Conservation (phyloP, 768 basidiomycete species). For the Hortiboletus campestris region DNA sequence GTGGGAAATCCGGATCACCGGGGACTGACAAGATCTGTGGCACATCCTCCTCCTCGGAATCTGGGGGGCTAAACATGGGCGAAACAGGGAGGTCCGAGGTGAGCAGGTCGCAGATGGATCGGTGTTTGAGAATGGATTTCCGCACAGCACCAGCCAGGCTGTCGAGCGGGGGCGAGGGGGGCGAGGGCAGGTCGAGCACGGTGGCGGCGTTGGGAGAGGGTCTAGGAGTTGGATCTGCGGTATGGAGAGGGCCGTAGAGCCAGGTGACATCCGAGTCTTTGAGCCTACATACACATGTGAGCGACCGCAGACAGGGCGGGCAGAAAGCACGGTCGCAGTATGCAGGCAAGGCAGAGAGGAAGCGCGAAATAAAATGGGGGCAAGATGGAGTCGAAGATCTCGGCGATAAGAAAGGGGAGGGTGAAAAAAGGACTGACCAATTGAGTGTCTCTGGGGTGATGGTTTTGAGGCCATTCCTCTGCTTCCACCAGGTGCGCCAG, state of each 20-base stretch:
- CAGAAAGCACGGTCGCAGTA: neutral
- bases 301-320: neutral
- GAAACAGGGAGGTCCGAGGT: slow-evolving; percentile 65
- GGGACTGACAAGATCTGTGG: slow-evolving; percentile 21
- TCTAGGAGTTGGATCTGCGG: slow-evolving; percentile 70
- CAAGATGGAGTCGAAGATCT: neutral
- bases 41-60: slow-evolving; percentile 48
- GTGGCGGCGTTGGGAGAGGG: slow-evolving; percentile 38
- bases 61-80: slow-evolving; percentile 59
- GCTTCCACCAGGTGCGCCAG: slow-evolving; percentile 99
- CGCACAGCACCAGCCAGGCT: slow-evolving; percentile 27
- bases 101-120: slow-evolving; percentile 88
- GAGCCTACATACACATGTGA: slow-evolving; percentile 58
- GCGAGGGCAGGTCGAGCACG: slow-evolving; percentile 36
- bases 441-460: slow-evolving; percentile 97
- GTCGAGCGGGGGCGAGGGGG: slow-evolving; percentile 30
- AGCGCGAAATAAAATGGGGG: neutral
- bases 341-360: neutral
- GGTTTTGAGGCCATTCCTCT: slow-evolving; percentile 93
- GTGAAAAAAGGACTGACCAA: slow-evolving; percentile 61
- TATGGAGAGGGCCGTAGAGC: slow-evolving; percentile 96
- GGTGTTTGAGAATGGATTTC: slow-evolving; percentile 96
- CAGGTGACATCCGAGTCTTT: slow-evolving; percentile 99
- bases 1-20: slow-evolving; percentile 10
- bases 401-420: neutral